Conservation (phyloP, 257 asterid genomes). For the Solanum tarijense region DNA sequence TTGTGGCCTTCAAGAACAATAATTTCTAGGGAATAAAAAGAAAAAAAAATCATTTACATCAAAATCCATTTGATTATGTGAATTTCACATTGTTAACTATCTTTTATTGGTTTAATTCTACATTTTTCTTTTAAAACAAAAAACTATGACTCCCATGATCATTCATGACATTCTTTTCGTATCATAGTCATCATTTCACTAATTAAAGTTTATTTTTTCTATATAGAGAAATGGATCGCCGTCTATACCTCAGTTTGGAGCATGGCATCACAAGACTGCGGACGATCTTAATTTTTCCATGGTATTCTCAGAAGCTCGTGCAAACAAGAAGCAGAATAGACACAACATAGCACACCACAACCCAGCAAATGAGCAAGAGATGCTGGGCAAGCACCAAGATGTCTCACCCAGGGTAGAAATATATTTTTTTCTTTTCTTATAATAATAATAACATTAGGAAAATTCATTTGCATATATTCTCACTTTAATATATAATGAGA, state of each 20-base stretch:
- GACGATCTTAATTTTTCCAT: constrained; percentile 26
- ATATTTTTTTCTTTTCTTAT: not conserved
- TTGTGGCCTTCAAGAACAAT: not conserved
- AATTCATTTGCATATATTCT: not conserved
- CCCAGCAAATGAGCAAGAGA: constrained; percentile 30
- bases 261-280: constrained; percentile 31
- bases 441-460: not conserved
- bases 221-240: constrained; percentile 10
- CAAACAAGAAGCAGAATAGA: constrained; percentile 26
- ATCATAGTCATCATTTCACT: not conserved
- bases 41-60: not conserved
- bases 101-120: not conserved
- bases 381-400: not conserved
- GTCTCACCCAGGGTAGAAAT: not conserved
- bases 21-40: not conserved
- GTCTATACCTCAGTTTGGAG: constrained; percentile 48
- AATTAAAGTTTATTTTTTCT: not conserved
- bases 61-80: not conserved
- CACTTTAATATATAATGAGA: not conserved
- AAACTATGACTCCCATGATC: not conserved
- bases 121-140: not conserved
- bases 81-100: not conserved
- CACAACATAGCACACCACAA: constrained; percentile 8
- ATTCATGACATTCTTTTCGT: not conserved
- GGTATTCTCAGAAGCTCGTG: constrained; percentile 38